Base-by-base conservation (phyloP, 345 rosid genomes). In the Stellera chamaejasme region DNA sequence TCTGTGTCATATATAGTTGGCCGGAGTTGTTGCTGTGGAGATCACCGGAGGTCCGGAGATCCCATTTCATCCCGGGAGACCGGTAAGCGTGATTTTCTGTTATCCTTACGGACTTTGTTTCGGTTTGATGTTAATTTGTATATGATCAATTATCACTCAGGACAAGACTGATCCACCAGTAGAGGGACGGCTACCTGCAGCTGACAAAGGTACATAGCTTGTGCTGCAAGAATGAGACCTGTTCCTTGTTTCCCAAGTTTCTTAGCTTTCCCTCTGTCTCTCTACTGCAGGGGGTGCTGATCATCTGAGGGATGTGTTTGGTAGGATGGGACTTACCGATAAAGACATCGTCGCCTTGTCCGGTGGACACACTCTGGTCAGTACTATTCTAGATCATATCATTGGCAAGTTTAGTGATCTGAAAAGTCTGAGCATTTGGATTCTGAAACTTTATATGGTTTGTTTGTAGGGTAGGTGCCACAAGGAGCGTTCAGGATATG, bases 401-500 rank as follows among this genome's bases (percentile, higher is more conserved):
- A 44, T 6, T 2, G 28, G 5, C 11, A 50, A 15, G 53, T 6
- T 23, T 28, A 3, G 4, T 1, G 2, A 2, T 28, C 4, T 14
- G 25, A 11, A 12, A 41, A 14, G 27, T 46, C 2, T 43, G 12
- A 41, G 11, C 47, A 19, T 5, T 2, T 19, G 49, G 8, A 32
- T 32, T 25, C 10, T 19, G 5, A 23, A 44, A 6, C n/a, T 52
- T 28, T 1, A 13, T 52, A 6, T 13, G 2, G 14, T 16, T 3
- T 19, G n/a, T 51, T 28, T 62, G 50, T 71, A 88, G 98, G 96
- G 98, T 4, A 82, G 96, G 66, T 85, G 96, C 78, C 96, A 88
- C 80, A 81, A 88, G 73, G 98, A 88, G 61, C 83, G 95, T 13
- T 91, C 98, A 16, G 98, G 98, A 43, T 88, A 88, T 61, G 96